Evolutionary conservation across 2,329 filamentous ascomycete species (phyloP).

Genomic region (Samsoniella hepiali): DNA sequence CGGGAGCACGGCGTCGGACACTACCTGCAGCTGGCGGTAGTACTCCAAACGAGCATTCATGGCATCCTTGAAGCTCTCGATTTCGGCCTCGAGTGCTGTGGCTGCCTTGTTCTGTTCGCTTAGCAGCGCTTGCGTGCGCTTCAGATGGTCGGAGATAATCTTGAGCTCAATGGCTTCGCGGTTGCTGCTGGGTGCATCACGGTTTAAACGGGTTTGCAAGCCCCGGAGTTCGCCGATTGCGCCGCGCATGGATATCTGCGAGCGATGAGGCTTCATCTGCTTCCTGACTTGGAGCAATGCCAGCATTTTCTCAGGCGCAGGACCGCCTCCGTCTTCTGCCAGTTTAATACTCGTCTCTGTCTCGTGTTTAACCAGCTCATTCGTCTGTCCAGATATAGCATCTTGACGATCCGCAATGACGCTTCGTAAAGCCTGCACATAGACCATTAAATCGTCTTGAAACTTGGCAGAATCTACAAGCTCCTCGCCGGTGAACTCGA

Average conservation of each 20-base stretch:
- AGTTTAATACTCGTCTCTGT: constrained; percentile 57
- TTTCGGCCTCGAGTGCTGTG: constrained; percentile 59
- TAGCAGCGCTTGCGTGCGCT: constrained; percentile 53
- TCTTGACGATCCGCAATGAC: constrained; percentile 76
- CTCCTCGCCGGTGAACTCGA: constrained; percentile 81
- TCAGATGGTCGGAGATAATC: constrained; percentile 63
- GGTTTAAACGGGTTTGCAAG: constrained; percentile 55
- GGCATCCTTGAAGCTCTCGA: constrained; percentile 69
- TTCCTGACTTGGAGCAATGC: constrained; percentile 49
- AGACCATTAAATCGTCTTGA: constrained; percentile 86
- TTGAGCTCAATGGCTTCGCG: constrained; percentile 65
- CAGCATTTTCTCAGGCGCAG: constrained; percentile 62
- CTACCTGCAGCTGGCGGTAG: constrained; percentile 82
- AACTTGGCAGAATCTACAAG: constrained; percentile 82
- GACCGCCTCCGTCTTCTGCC: constrained; percentile 63
- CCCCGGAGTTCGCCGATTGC: constrained; percentile 67
- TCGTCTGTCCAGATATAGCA: constrained; percentile 72
- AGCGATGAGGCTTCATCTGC: constrained; percentile 45
- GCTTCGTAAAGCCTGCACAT: constrained; percentile 73
- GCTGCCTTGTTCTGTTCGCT: constrained; percentile 49
- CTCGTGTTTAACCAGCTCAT: constrained; percentile 72
- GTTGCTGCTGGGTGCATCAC: constrained; percentile 26
- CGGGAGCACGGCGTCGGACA: constrained; percentile 83
- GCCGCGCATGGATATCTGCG: constrained; percentile 64
- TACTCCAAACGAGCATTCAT: constrained; percentile 88